Percentiles rank a stretch among this genome's conserved stretches.
phyloP scores from a whole-genome alignment of 306 rosid species.

The Ziziphus jujuba region DNA sequence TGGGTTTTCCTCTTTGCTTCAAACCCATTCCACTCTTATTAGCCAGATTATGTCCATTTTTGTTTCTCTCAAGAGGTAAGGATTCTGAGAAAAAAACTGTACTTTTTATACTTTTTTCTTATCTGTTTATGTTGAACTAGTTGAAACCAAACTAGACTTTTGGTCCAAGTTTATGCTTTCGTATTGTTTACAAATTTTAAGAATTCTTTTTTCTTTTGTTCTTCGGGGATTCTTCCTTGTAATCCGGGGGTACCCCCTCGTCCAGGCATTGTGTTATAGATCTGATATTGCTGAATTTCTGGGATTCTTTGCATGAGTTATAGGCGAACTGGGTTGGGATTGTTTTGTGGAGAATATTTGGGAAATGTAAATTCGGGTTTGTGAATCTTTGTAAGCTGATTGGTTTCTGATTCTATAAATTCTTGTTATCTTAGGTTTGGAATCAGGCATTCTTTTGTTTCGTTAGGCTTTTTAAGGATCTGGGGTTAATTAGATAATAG shows the following conservation, averaged over 20 bases:
- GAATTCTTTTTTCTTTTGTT: background rate
- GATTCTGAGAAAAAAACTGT: conserved; percentile 3
- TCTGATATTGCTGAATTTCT: conserved; percentile 22
- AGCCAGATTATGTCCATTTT: conserved; percentile 12
- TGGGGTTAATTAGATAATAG: conserved; percentile 22
- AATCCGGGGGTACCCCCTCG: background rate
- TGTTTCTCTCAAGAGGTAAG: conserved; percentile 29
- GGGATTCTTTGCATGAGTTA: background rate
- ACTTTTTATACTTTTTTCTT: background rate
- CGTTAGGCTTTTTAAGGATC: conserved; percentile 10
- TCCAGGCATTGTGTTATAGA: conserved; percentile 27
- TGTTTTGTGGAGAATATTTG: conserved; percentile 2
- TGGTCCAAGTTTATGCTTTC: conserved; percentile 19
- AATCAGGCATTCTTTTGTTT: conserved; percentile 4
- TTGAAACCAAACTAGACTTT: background rate
- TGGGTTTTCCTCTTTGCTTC: conserved; percentile 19
- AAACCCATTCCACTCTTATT: conserved; percentile 23
- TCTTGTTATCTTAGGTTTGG: conserved; percentile 5
- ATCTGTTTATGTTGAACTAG: conserved; percentile 17
- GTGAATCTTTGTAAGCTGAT: conserved; percentile 16
- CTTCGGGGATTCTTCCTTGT: background rate
- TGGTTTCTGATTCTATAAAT: background rate
- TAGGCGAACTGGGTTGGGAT: conserved; percentile 34
- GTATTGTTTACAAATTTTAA: background rate
- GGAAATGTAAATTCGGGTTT: conserved; percentile 15